A percentile compares a stretch with the other conserved stretches of the same genome.
Evolutionary conservation across 805 yeast species (phyloP).

Genomic region (Tetrapisispora pingtungensis): DNA sequence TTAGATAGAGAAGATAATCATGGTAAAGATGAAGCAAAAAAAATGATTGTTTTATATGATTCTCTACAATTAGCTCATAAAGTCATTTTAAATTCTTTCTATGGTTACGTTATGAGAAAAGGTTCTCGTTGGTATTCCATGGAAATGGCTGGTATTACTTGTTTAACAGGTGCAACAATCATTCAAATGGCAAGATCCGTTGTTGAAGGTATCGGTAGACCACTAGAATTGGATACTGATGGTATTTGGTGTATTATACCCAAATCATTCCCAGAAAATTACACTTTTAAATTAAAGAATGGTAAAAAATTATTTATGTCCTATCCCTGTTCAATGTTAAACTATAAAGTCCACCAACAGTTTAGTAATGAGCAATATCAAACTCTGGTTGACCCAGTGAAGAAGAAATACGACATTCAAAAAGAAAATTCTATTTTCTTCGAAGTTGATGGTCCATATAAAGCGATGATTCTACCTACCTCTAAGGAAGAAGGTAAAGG

Average conservation of each 20-base stretch:
- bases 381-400: conserved; percentile 61
- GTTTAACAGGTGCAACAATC: conserved; percentile 94
- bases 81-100: conserved; percentile 90
- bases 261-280: conserved; percentile 84
- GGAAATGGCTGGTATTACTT: conserved; percentile 99
- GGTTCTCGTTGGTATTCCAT: conserved; percentile 99
- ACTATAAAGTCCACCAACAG: conserved; percentile 79
- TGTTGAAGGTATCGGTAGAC: conserved; percentile 90
- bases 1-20: conserved; percentile 45
- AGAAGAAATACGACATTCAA: conserved; percentile 58
- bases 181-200: conserved; percentile 92
- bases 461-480: conserved; percentile 94
- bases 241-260: conserved; percentile 99
- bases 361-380: conserved; percentile 95
- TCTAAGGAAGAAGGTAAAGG: conserved; percentile 97
- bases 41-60: conserved; percentile 88
- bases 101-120: conserved; percentile 97
- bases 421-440: conserved; percentile 93
- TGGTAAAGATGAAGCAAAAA: conserved; percentile 78
- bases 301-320: conserved; percentile 74
- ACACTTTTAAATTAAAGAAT: conserved; percentile 53
- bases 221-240: conserved; percentile 93
- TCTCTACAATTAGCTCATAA: conserved; percentile 95
- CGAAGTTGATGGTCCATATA: conserved; percentile 98
- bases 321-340: conserved; percentile 94